Conservation (phyloP, 2,329 filamentous ascomycete genomes). For the Aspergillus ochraceus region DNA sequence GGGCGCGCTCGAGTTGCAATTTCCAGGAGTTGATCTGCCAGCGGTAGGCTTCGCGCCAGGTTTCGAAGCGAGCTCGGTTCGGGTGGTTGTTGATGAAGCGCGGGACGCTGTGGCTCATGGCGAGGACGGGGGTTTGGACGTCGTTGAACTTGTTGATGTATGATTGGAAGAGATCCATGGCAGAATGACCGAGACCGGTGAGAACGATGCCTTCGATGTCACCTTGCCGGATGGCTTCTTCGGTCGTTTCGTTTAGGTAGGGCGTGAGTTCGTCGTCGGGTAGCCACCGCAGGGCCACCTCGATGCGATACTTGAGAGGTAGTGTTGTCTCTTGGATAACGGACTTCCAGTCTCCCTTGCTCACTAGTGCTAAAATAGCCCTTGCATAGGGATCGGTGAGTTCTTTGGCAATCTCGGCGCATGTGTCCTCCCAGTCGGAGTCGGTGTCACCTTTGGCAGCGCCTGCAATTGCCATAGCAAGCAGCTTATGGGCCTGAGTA, state of each 20-base stretch:
- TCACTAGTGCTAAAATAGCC: slow-evolving; percentile 61
- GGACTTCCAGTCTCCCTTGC: slow-evolving; percentile 59
- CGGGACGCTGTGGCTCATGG: slow-evolving; percentile 59
- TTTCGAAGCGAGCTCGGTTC: slow-evolving; percentile 54
- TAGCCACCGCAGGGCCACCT: slow-evolving; percentile 58
- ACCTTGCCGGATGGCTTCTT: slow-evolving; percentile 53
- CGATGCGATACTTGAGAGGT: slow-evolving; percentile 61
- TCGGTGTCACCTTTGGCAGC: slow-evolving; percentile 49
- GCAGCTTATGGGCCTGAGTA: slow-evolving; percentile 56
- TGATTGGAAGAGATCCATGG: slow-evolving; percentile 60
- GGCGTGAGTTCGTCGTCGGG: slow-evolving; percentile 47
- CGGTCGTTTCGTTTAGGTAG: slow-evolving; percentile 56
- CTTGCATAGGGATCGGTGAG: slow-evolving; percentile 62
- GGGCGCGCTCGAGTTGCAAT: slow-evolving; percentile 58
- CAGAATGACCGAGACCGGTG: slow-evolving; percentile 59
- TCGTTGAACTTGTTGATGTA: slow-evolving; percentile 62
- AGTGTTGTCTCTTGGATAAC: slow-evolving; percentile 60
- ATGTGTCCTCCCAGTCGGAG: slow-evolving; percentile 61
- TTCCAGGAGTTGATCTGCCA: slow-evolving; percentile 62
- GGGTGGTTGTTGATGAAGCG: slow-evolving; percentile 57
- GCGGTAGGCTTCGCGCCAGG: slow-evolving; percentile 64
- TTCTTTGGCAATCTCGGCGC: slow-evolving; percentile 62
- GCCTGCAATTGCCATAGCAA: slow-evolving; percentile 54
- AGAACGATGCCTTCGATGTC: slow-evolving; percentile 63
- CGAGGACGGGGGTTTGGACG: slow-evolving; percentile 62